Evolutionary conservation across 768 basidiomycete genomes (phyloP).

Genomic region (Pleurotus cornucopiae): DNA sequence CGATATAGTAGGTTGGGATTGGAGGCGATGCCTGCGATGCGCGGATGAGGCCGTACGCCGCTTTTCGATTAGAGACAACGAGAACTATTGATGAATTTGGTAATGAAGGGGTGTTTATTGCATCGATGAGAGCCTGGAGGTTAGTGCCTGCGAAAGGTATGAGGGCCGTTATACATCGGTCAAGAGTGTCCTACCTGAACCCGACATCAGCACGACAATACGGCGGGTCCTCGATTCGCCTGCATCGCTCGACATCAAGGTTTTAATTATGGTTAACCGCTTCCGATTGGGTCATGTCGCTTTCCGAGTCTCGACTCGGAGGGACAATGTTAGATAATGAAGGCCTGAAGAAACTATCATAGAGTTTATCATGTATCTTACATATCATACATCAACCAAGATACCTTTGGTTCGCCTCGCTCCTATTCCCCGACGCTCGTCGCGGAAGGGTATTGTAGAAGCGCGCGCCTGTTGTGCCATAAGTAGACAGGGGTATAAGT

Average conservation of each 20-base stretch:
- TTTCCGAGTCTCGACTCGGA: no score
- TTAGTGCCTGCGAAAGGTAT: conserved; percentile 68
- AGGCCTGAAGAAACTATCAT: no score
- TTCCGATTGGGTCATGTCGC: no score
- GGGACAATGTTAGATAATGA: no score
- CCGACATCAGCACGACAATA: conserved; percentile 47
- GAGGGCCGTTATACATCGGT: neutral
- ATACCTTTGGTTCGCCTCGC: no score
- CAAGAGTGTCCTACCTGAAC: conserved; percentile 35
- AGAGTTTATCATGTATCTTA: no score
- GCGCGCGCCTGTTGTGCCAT: no score
- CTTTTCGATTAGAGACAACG: conserved; percentile 90
- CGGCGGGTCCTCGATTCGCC: conserved; percentile 16
- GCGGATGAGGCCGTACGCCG: conserved; percentile 85
- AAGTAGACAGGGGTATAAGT: no score
- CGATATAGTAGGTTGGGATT: conserved; percentile 80
- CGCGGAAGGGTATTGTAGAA: no score
- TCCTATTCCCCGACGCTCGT: no score
- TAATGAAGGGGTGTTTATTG: conserved; percentile 68
- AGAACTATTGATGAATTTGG: conserved; percentile 68
- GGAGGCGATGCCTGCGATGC: conserved; percentile 66
- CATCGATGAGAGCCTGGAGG: conserved; percentile 94
- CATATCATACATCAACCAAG: no score
- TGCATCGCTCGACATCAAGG: neutral
- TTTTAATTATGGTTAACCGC: no score